phyloP scores from a whole-genome alignment of 139 green algal genomes.

The Trebouxia sp. region DNA sequence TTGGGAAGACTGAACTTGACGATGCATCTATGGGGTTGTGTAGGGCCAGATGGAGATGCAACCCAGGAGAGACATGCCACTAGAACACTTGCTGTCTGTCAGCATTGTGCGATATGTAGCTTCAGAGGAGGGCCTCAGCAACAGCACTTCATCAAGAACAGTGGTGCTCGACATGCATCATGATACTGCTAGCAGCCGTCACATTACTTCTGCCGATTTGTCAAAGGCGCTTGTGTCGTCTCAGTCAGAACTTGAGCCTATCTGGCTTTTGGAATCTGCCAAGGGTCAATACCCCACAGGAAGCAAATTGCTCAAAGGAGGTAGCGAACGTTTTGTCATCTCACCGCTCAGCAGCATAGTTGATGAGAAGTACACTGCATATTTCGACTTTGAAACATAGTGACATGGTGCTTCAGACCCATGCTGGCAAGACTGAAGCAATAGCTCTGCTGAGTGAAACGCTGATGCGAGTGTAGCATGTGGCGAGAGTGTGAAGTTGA shows the following conservation, averaged over 20 bases:
- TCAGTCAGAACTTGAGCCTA: background rate
- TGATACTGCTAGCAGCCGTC: background rate
- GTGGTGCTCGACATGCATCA: background rate
- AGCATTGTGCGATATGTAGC: background rate
- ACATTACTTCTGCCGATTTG: background rate
- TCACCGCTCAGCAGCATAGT: slow-evolving; percentile 37
- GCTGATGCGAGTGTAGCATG: too few relatives aligned
- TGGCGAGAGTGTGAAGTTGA: too few relatives aligned
- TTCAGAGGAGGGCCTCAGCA: background rate
- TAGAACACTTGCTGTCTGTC: background rate
- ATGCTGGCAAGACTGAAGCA: background rate
- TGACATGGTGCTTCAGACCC: too few relatives aligned
- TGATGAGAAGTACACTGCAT: slow-evolving; percentile 37
- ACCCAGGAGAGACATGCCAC: background rate
- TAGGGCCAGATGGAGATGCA: background rate
- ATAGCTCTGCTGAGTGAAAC: background rate
- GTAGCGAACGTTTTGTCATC: slow-evolving; percentile 37
- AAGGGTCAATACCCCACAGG: slow-evolving; percentile 39
- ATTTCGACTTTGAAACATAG: slow-evolving; percentile 31
- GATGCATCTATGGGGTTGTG: too few relatives aligned
- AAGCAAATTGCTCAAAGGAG: slow-evolving; percentile 31
- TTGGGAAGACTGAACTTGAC: too few relatives aligned
- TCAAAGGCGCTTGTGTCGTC: background rate
- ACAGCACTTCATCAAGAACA: background rate
- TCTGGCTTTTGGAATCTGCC: background rate